Evolutionary conservation across 2,329 filamentous ascomycete species (phyloP), one percentile per base, ranked within the genome.

Genomic region (Aureobasidium melanogenum): DNA sequence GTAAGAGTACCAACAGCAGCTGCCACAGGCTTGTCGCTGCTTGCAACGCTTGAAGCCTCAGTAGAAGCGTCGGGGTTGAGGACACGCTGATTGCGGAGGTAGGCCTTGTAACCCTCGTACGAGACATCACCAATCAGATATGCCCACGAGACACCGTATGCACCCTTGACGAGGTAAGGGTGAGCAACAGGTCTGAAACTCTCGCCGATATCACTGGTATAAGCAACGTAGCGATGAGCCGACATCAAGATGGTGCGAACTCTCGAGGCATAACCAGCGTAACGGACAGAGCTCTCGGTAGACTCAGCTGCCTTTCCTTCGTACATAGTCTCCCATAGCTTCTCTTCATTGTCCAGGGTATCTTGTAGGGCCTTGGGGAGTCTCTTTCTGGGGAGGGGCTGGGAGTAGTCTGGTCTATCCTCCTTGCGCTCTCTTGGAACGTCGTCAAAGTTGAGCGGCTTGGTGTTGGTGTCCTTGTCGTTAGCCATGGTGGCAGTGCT

Each of bases 51-150:
- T 9, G 60, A 22, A 9, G 19, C n/a, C 32, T 47, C 38, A 10
- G 59, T 30, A 22, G 84, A 79, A 56, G 67, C 68, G 30, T 86
- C 79, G 0, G 91, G 90, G 67, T 92, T 83, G 24, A 91, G 75
- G 0, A 84, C 80, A 41, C 83, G 82, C 74, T 94, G 89, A 72
- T 99, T 97, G 61, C 88, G 84, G 73, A 88, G 83, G 73, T 97
- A 97, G 8, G 93, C 88, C 72, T 97, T 96, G 79, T 96, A 97
- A 6, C 94, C 93, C 74, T 99, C 94, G 71, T 97, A 87, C 36
- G 83, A 82, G 51, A 97, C 93, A 70, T 99, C 94, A 52, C 94
- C 93, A 15, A 91, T 75, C 24, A 99, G 83, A 70, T 99, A 99
- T 12, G 88, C 80, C 94, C 94, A 97, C 1, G 90, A 96, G 44